Percentiles rank a stretch among this genome's conserved stretches.
These are phyloP conservation scores for Skeletonema menzelii DNA, from an alignment of 108 stramenopile species.

Conservation along the genomic window DNA sequence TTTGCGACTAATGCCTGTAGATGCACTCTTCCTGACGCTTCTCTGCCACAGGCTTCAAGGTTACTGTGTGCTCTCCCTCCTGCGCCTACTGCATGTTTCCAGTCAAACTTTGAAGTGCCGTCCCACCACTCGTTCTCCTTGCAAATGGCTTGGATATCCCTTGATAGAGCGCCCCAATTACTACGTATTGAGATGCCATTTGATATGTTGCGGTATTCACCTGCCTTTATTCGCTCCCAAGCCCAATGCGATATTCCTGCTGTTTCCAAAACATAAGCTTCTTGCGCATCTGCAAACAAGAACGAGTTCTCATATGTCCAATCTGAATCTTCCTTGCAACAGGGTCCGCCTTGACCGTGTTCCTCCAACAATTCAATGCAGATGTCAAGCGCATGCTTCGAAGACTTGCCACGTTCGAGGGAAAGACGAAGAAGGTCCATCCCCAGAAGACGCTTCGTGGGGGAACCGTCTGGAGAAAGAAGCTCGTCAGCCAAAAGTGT, in stretches of 20 bases:
- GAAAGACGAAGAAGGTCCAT: conserved; percentile 66
- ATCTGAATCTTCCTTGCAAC: conserved; percentile 51
- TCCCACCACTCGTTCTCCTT: conserved; percentile 33
- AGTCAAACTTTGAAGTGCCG: conserved; percentile 30
- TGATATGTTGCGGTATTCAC: conserved; percentile 53
- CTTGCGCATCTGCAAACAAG: conserved; percentile 53
- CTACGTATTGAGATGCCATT: conserved; percentile 55
- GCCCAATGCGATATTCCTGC: conserved; percentile 60
- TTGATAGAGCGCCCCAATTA: conserved; percentile 47
- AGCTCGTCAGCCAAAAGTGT: conserved; percentile 21
- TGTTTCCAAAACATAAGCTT: conserved; percentile 63
- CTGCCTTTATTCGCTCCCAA: conserved; percentile 35
- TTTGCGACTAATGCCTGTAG: conserved; percentile 3
- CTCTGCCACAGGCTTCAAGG: conserved; percentile 17
- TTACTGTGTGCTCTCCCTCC: conserved; percentile 10
- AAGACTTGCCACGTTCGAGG: conserved; percentile 49
- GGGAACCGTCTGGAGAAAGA: conserved; percentile 9
- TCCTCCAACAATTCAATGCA: conserved; percentile 51
- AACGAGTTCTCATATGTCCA: conserved; percentile 67
- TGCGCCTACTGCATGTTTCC: conserved; percentile 10
- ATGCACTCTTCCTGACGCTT: conserved; percentile 6
- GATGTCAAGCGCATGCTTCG: conserved; percentile 41
- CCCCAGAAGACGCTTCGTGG: conserved; percentile 38
- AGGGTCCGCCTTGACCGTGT: conserved; percentile 68
- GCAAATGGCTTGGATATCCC: conserved; percentile 38